phyloP scores from a whole-genome alignment of 805 yeast genomes.

The Teunomyces atbi region DNA sequence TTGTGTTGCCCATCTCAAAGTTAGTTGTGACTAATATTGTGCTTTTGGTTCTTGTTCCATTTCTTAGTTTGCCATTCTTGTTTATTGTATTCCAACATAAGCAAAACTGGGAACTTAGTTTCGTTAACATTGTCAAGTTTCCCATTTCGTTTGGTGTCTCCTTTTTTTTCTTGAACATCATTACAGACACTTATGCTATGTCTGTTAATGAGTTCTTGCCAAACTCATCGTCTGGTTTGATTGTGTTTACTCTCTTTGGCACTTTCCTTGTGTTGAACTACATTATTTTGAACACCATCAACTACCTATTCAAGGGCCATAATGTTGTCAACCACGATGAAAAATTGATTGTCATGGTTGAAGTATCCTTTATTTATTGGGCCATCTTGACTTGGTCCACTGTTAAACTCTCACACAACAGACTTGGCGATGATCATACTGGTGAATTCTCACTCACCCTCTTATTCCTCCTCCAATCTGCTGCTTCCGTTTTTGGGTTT shows the following conservation, averaged over 20 bases:
- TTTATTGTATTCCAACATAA: slow-evolving; percentile 44
- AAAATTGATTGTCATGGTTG: slow-evolving; percentile 56
- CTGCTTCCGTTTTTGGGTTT: slow-evolving; percentile 52
- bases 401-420: slow-evolving; percentile 48
- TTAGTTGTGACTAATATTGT: slow-evolving; percentile 53
- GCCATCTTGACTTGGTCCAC: slow-evolving; percentile 42
- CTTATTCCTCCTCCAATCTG: slow-evolving; percentile 45
- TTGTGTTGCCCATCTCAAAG: slow-evolving; percentile 52
- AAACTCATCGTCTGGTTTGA: slow-evolving; percentile 41
- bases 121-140: slow-evolving; percentile 48
- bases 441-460: slow-evolving; percentile 53
- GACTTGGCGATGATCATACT: slow-evolving; percentile 42
- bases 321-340: slow-evolving; percentile 46
- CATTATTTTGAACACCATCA: slow-evolving; percentile 47
- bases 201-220: slow-evolving; percentile 32
- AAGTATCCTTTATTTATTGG: slow-evolving; percentile 61
- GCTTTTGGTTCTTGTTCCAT: slow-evolving; percentile 54
- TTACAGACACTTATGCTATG: slow-evolving; percentile 17
- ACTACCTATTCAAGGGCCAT: slow-evolving; percentile 29
- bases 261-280: slow-evolving; percentile 55
- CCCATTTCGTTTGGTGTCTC: slow-evolving; percentile 59
- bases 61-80: slow-evolving; percentile 47
- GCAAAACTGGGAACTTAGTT: slow-evolving; percentile 44
- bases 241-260: slow-evolving; percentile 40
- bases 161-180: slow-evolving; percentile 24